These are phyloP conservation scores for Russula sp. DNA, from an alignment of 768 basidiomycete genomes.

Conservation along the genomic window DNA sequence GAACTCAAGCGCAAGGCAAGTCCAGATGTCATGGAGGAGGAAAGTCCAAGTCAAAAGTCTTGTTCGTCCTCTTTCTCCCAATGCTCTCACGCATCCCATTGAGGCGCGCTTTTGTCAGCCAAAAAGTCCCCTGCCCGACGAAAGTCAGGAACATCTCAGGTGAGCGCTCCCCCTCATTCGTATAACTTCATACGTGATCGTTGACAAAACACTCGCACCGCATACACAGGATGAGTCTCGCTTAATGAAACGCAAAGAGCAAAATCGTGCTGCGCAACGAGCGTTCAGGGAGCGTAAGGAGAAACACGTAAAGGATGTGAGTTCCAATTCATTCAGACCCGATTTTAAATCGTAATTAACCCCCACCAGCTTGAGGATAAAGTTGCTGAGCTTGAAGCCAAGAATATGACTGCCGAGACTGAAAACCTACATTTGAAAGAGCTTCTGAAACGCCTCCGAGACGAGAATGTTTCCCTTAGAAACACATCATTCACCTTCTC, in stretches of 20 bases:
- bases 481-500: conserved; percentile 81
- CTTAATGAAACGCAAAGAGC: conserved; percentile 88
- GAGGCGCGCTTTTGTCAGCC: conserved; percentile 15
- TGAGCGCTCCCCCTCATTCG: conserved; percentile 27
- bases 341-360: not conserved
- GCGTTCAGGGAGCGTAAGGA: conserved; percentile 98
- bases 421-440: conserved; percentile 92
- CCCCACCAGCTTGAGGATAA: conserved; percentile 86
- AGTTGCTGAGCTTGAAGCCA: conserved; percentile 79
- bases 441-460: conserved; percentile 77
- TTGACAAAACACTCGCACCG: conserved; percentile 15
- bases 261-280: conserved; percentile 95
- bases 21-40: conserved; percentile 52
- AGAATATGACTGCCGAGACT: conserved; percentile 63
- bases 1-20: conserved; percentile 77
- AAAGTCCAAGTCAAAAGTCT: conserved; percentile 64
- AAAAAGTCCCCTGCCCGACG: conserved; percentile 37
- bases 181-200: not conserved
- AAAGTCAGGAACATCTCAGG: conserved; percentile 43
- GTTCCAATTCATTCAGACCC: conserved; percentile 36
- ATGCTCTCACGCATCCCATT: not conserved
- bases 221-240: conserved; percentile 61
- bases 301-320: conserved; percentile 93
- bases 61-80: conserved; percentile 47
- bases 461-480: conserved; percentile 82